Evolutionary conservation across 495 filamentous ascomycete species (phyloP).

Genomic region (Penicillium goetzii): DNA sequence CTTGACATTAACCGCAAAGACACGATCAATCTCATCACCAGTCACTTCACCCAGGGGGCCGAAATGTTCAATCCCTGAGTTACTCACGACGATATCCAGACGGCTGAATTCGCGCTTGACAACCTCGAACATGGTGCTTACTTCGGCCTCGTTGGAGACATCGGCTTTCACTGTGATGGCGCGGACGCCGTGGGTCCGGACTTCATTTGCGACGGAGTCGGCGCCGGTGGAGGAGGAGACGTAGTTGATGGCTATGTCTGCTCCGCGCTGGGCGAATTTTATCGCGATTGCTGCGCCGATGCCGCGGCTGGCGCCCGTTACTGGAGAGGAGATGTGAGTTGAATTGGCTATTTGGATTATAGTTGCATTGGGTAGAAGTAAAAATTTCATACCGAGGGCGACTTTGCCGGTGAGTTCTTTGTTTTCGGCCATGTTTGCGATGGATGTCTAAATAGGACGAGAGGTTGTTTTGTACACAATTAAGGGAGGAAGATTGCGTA

Average conservation of each 20-base stretch:
- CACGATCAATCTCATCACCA: constrained; percentile 56
- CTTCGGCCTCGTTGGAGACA: constrained; percentile 50
- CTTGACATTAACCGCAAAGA: constrained; percentile 59
- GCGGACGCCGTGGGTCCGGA: constrained; percentile 45
- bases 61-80: constrained; percentile 59
- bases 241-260: constrained; percentile 46
- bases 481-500: neutral
- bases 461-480: neutral
- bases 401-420: constrained; percentile 35
- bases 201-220: constrained; percentile 49
- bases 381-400: constrained; percentile 22
- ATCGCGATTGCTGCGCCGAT: constrained; percentile 45
- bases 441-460: neutral
- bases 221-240: constrained; percentile 38
- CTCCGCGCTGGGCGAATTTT: constrained; percentile 48
- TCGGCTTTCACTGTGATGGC: constrained; percentile 57
- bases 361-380: neutral
- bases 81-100: constrained; percentile 54
- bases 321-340: neutral
- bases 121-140: constrained; percentile 48
- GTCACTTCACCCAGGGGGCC: constrained; percentile 50
- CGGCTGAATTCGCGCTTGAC: constrained; percentile 45
- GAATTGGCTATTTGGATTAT: neutral
- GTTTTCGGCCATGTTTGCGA: constrained; percentile 19
- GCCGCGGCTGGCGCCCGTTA: constrained; percentile 44